Evolutionary conservation across 306 rosid species (phyloP), one percentile per base, ranked within the genome.

Genomic region (Neltuma alba): DNA sequence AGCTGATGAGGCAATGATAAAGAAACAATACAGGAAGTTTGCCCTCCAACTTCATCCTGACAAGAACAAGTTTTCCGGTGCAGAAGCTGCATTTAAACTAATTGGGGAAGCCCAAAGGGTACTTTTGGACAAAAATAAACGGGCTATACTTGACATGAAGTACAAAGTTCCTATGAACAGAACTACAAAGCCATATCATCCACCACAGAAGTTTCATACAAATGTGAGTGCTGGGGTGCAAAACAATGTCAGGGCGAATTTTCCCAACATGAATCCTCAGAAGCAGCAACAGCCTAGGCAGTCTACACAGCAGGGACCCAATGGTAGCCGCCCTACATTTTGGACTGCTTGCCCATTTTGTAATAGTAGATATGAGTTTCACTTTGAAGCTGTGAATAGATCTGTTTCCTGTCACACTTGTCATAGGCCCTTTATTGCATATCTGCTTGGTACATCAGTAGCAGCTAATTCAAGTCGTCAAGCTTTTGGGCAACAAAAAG

Each of bases 31-130:
- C 82, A 92, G 86, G 87, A 95, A 93, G 87, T 86, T 88, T 68
- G 99, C 99, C 45, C 97, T 95, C 61, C 94, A 81, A 79, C 98
- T 95, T 72, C 99, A 95, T 88, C 99, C 99, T 20, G 99, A 95
- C 85, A 95, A 95, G 87, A 95, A 95, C 88, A 93, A 93, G 73
- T 95, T 89, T 83, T 36, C 91, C 20, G 99, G 99, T 75, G 98
- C 98, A 33, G 98, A 95, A 84, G 92, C 97, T 83, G 99, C 98
- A 70, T 95, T 95, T 81, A 93, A 91, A 94, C 87, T 95, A 81
- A 88, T 95, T 45, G 94, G 94, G 37, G 97, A 95, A 84, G 98
- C 99, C 62, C 97, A 93, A 63, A 89, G 90, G 79, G 83, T 91
- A 44, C 97, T 95, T 84, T 83, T 93, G 76, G 98, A 95, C 82